These are phyloP conservation scores for Fusarium sp. DNA, from an alignment of 2,329 filamentous ascomycete genomes.

Conservation along the genomic window DNA sequence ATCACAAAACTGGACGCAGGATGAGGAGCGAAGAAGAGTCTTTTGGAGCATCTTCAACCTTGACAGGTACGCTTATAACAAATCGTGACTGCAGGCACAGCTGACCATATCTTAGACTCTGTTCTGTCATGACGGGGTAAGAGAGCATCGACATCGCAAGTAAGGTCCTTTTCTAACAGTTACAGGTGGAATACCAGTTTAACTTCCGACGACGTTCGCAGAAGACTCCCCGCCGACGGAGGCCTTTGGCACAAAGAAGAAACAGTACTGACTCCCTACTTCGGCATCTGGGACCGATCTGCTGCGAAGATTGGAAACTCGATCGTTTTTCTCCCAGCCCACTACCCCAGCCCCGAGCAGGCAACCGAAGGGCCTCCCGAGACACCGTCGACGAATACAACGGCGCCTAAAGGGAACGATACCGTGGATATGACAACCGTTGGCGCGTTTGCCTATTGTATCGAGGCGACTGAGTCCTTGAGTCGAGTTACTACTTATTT, in stretches of 20 bases:
- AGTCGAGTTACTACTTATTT: conserved; percentile 59
- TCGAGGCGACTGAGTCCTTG: conserved; percentile 60
- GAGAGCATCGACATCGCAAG: accelerated
- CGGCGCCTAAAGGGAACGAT: background rate
- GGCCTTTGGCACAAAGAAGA: conserved; percentile 53
- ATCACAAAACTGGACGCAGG: conserved; percentile 47
- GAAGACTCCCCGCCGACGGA: conserved; percentile 52
- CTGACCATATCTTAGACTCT: conserved; percentile 10
- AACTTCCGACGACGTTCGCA: conserved; percentile 47
- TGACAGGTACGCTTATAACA: conserved; percentile 37
- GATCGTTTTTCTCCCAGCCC: conserved; percentile 52
- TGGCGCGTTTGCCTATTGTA: conserved; percentile 59
- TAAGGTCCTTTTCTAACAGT: background rate
- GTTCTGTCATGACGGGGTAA: conserved; percentile 35
- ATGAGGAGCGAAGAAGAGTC: conserved; percentile 47
- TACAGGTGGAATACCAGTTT: conserved; percentile 49
- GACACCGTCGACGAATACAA: background rate
- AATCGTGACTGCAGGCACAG: accelerated
- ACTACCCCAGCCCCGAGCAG: conserved; percentile 44
- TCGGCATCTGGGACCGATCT: conserved; percentile 58
- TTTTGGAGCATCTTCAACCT: conserved; percentile 50
- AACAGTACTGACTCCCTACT: conserved; percentile 54
- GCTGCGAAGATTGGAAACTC: conserved; percentile 53
- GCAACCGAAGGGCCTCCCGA: conserved; percentile 17
- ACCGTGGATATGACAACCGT: conserved; percentile 51